A percentile compares a stretch with the other conserved stretches of the same genome.
These are phyloP conservation scores for Annona squamosa DNA, from an alignment of 164 flowering plant genomes.

Conservation along the genomic window DNA sequence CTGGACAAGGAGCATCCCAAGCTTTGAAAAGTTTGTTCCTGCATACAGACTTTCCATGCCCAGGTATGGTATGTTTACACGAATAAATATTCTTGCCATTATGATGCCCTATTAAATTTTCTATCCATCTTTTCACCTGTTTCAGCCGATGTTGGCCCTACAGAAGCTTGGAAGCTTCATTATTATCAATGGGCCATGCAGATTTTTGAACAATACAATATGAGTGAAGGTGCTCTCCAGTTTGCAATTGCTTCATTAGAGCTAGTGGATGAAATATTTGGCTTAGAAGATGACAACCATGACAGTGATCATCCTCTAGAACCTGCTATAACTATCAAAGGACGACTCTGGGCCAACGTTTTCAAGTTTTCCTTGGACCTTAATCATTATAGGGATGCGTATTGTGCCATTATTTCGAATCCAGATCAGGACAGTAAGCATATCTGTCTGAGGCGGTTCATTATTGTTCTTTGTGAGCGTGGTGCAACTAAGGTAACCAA, in stretches of 20 bases:
- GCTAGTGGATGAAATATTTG: conserved; percentile 82
- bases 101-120: background rate
- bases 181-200: conserved; percentile 97
- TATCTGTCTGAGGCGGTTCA: conserved; percentile 86
- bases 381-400: conserved; percentile 68
- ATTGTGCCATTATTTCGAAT: conserved; percentile 92
- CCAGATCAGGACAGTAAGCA: conserved; percentile 91
- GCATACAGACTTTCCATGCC: conserved; percentile 45
- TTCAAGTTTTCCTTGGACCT: conserved; percentile 86
- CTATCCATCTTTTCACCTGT: conserved; percentile 2
- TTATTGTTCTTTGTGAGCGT: conserved; percentile 81
- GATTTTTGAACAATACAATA: conserved; percentile 77
- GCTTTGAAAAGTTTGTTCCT: conserved; percentile 62
- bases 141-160: conserved; percentile 38
- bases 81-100: background rate
- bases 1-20: conserved; percentile 49
- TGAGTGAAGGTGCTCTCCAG: conserved; percentile 83
- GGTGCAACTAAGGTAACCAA: conserved; percentile 63
- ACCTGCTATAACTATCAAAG: conserved; percentile 53
- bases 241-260: conserved; percentile 97
- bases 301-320: conserved; percentile 33
- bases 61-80: conserved; percentile 25
- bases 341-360: conserved; percentile 93
- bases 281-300: conserved; percentile 15
- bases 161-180: conserved; percentile 77